Evolutionary conservation across 208 protist genomes (phyloP).

Genomic region (Wallacemonas collosoma): DNA sequence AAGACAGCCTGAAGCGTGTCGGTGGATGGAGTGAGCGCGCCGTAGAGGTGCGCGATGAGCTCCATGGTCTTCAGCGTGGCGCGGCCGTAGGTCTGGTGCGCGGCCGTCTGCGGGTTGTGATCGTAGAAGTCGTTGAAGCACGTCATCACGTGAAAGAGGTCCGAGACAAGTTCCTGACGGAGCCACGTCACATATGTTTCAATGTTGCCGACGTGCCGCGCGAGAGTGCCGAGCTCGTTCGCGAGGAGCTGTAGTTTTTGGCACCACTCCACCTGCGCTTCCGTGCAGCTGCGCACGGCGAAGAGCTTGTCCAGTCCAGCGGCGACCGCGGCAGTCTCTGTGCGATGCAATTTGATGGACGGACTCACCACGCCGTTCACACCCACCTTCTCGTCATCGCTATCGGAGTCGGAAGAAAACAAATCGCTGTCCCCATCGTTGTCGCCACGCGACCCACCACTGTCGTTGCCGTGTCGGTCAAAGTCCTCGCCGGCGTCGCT

Average conservation of each 20-base stretch:
- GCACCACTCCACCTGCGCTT: conserved; percentile 85
- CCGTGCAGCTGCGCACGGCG: conserved; percentile 62
- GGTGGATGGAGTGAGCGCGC: conserved; percentile 61
- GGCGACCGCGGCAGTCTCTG: conserved; percentile 65
- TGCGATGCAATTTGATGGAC: conserved; percentile 49
- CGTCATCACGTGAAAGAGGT: conserved; percentile 78
- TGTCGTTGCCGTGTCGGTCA: background rate
- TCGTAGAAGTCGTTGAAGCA: conserved; percentile 85
- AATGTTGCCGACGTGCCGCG: conserved; percentile 58
- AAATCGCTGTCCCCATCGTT: conserved; percentile 22
- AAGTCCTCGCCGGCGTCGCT: conserved; percentile 16
- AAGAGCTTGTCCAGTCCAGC: conserved; percentile 76
- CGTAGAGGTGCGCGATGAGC: conserved; percentile 74
- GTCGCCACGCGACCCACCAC: background rate
- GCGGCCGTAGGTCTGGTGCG: conserved; percentile 66
- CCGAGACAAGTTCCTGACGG: conserved; percentile 71
- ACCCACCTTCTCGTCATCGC: conserved; percentile 15
- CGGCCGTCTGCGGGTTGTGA: conserved; percentile 46
- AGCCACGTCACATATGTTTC: conserved; percentile 76
- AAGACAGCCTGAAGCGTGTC: conserved; percentile 75
- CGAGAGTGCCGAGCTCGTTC: conserved; percentile 58
- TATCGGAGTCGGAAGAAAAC: conserved; percentile 16
- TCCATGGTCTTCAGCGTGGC: conserved; percentile 79
- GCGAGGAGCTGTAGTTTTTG: conserved; percentile 65
- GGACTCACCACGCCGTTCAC: conserved; percentile 22